Conservation (phyloP, 257 asterid genomes). For the Perilla frutescens region DNA sequence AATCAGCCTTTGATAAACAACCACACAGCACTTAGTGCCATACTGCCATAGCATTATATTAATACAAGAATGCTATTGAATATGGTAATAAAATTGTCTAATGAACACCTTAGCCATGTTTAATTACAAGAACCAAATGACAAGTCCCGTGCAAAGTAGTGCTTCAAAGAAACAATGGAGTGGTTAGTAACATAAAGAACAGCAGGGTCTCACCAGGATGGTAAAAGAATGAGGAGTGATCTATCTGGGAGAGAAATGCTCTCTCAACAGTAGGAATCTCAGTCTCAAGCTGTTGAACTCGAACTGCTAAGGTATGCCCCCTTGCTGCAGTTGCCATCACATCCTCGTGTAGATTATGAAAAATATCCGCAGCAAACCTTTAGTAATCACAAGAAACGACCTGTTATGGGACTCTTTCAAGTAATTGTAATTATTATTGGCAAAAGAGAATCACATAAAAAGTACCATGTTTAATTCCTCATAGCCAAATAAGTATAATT, state of each 20-base stretch:
- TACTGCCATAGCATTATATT: background rate
- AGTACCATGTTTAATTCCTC: background rate
- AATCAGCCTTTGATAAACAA: slow-evolving; percentile 1
- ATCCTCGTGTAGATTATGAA: slow-evolving; percentile 88
- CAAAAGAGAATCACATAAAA: background rate
- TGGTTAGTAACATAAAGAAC: slow-evolving; percentile 14
- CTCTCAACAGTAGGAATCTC: slow-evolving; percentile 82
- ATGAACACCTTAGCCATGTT: slow-evolving; percentile 20
- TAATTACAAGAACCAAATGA: slow-evolving; percentile 16
- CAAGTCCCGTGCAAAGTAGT: slow-evolving; percentile 15
- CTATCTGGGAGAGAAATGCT: slow-evolving; percentile 88
- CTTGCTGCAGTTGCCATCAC: slow-evolving; percentile 92
- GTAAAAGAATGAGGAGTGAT: slow-evolving; percentile 74
- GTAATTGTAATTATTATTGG: background rate
- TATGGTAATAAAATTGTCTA: background rate
- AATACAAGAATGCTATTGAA: background rate
- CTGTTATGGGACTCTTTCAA: slow-evolving; percentile 29
- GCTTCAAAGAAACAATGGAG: slow-evolving; percentile 14
- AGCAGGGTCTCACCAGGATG: slow-evolving; percentile 62
- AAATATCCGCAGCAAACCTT: slow-evolving; percentile 97
- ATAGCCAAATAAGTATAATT: background rate
- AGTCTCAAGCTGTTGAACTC: slow-evolving; percentile 92
- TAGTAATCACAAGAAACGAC: slow-evolving; percentile 48
- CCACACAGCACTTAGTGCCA: background rate
- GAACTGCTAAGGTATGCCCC: slow-evolving; percentile 76